Evolutionary conservation across 306 rosid species (phyloP), one percentile per base, ranked within the genome.

Genomic region (Betula pendula): DNA sequence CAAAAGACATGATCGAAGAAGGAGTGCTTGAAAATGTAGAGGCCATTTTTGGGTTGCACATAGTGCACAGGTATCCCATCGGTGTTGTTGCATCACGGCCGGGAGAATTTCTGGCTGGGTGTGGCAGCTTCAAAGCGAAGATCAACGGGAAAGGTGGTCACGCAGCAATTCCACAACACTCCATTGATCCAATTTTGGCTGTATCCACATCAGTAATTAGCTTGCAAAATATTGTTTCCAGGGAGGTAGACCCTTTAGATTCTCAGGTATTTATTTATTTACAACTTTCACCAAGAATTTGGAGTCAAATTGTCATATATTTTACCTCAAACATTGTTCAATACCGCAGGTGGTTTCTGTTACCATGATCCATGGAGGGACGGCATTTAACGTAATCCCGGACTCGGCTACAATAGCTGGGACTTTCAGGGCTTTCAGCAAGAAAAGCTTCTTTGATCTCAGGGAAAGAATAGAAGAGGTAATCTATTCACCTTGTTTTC

Each of bases 91-190:
- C 96, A 16, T 88, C 92, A 2, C 80, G 96, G 48, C 97, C 97
- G 0, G 90, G 91, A 29, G 92, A 90, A 17, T 91, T 94, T 82
- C 90, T 94, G 44, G 98, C 98, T 0, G 98, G 98, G 35, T 94
- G 96, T 77, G 98, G 98, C 76, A 87, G 98, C 97, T 94, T 94
- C 89, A 91, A 79, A 70, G 98, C 97, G 1, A 90, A 86, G 84
- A 94, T 94, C 81, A 78, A 16, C 0, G 98, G 98, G 50, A 91
- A 85, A 83, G 92, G 93, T 6, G 97, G 97, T 12, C 89, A 85
- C n/a, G 96, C 92, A 4, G 94, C 96, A 27, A 62, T 22, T 81
- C 91, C 97, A 9, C 98, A 90, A 35, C 71, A 78, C 50, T 84
- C 93, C 55, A 79, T 87, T 42, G 98, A 91, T 84, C 91, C 98